phyloP scores from a whole-genome alignment of 306 rosid species.

The Ormosia semicastrata region DNA sequence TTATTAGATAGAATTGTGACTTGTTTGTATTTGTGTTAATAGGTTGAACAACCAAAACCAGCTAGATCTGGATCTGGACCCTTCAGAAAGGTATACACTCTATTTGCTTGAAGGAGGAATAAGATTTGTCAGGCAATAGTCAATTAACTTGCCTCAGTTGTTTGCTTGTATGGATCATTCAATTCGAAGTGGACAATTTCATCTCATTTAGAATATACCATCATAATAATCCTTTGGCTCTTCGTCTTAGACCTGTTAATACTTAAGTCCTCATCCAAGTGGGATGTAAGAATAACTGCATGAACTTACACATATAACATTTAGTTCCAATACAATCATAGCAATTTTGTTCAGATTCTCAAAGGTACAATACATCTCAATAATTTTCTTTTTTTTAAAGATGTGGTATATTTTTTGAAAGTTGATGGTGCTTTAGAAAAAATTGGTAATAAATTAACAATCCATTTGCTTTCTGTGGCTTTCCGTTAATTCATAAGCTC shows the following conservation, averaged over 20 bases:
- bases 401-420: background rate
- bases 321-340: background rate
- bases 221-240: background rate
- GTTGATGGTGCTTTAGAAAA: background rate
- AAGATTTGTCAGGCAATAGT: slow-evolving; percentile 3
- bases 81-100: slow-evolving; percentile 66
- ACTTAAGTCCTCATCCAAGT: background rate
- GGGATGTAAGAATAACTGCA: background rate
- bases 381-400: background rate
- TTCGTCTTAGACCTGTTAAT: background rate
- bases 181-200: background rate
- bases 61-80: slow-evolving; percentile 73
- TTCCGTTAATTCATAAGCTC: background rate
- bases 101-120: background rate
- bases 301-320: background rate
- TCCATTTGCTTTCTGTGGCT: background rate
- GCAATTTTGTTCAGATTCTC: background rate
- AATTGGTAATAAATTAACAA: background rate
- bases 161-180: slow-evolving; percentile 13
- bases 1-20: background rate
- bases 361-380: background rate
- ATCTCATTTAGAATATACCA: background rate
- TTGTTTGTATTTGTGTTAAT: slow-evolving; percentile 25
- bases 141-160: background rate
- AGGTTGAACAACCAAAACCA: slow-evolving; percentile 73